Conservation (phyloP, 2,329 filamentous ascomycete species). For the Myriosclerotinia duriaeana region DNA sequence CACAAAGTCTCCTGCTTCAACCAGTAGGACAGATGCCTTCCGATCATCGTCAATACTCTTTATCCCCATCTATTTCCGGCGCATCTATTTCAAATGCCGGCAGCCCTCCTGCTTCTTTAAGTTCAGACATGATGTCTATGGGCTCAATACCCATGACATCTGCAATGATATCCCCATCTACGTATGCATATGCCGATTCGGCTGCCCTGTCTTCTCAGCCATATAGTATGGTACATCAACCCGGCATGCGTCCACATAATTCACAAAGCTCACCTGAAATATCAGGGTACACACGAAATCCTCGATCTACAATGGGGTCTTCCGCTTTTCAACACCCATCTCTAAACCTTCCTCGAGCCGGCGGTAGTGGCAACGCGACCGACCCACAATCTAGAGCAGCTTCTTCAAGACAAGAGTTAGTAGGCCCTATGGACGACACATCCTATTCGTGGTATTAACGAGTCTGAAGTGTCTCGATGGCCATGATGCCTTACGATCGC, state of each 20-base stretch:
- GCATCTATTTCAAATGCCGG: slow-evolving; percentile 38
- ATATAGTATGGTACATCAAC: slow-evolving; percentile 42
- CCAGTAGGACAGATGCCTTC: slow-evolving; percentile 28
- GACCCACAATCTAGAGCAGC: slow-evolving; percentile 29
- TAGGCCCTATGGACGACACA: slow-evolving; percentile 20
- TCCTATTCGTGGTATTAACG: slow-evolving; percentile 23
- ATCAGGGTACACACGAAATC: slow-evolving; percentile 40
- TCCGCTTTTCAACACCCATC: slow-evolving; percentile 37
- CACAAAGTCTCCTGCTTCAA: slow-evolving; percentile 33
- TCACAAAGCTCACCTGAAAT: slow-evolving; percentile 43
- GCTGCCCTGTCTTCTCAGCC: slow-evolving; percentile 39
- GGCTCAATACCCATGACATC: slow-evolving; percentile 39
- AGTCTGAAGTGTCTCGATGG: slow-evolving; percentile 32
- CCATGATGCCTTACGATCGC: slow-evolving; percentile 41
- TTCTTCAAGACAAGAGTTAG: slow-evolving; percentile 31
- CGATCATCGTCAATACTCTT: slow-evolving; percentile 39
- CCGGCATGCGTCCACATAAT: slow-evolving; percentile 41
- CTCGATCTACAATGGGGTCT: slow-evolving; percentile 40
- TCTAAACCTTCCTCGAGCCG: slow-evolving; percentile 36
- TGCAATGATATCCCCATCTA: slow-evolving; percentile 37
- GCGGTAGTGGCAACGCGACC: slow-evolving; percentile 29
- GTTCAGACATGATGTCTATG: slow-evolving; percentile 40
- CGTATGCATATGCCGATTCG: slow-evolving; percentile 39
- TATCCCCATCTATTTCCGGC: slow-evolving; percentile 40
- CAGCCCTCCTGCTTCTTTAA: slow-evolving; percentile 38